Base-by-base conservation (phyloP, 2,329 filamentous ascomycete genomes). In the Aspergillus brunneoviolaceus region DNA sequence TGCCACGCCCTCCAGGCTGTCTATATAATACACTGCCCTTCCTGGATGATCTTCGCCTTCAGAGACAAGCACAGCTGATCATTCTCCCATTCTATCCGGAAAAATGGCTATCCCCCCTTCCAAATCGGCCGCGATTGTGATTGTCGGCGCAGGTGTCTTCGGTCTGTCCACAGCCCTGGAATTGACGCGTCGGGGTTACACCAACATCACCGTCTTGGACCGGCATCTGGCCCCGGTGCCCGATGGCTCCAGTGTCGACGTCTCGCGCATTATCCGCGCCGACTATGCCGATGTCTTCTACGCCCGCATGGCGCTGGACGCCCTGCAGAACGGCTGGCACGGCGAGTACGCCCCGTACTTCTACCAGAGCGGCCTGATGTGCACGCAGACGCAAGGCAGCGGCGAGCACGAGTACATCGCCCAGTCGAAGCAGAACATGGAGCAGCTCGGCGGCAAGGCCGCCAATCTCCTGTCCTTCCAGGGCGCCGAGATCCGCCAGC, bases 221-320 rank as follows among this genome's bases (percentile, higher is more conserved):
- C 76, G 75, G 62, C 79, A 83, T 84, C 12, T 73, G 84, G 35
- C 82, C 84, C 65, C 76, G 75, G 62, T 79, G 83, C 81, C 83
- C 2, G 82, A 87, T 68, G 84, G 82, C 57, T 83, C 84, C 11
- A 85, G 82, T 63, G 82, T 87, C 62, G 86, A 88, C 71, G 80
- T 80, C 50, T 86, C 83, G 23, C 84, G 86, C 58, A 87, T 88
- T 65, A 80, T 88, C 53, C 82, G 86, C 35, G 82, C 88, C 42
- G 94, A 98, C 81, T 98, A 98, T 72, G 88, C 90, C 5, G 87
- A 94, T 70, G 79, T 85, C 0, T 84, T 87, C 23, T 98, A 98
- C 76, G 85, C 91, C 5, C 79, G 81, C 16, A 85, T 98, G 50
- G 92, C 89, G 21, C 82, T 85, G 19, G 80, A 85, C 39, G 92